These are phyloP conservation scores for Straminergon stramineum DNA, from an alignment of 225 moss, liverwort and hornwort genomes.

Conservation along the genomic window DNA sequence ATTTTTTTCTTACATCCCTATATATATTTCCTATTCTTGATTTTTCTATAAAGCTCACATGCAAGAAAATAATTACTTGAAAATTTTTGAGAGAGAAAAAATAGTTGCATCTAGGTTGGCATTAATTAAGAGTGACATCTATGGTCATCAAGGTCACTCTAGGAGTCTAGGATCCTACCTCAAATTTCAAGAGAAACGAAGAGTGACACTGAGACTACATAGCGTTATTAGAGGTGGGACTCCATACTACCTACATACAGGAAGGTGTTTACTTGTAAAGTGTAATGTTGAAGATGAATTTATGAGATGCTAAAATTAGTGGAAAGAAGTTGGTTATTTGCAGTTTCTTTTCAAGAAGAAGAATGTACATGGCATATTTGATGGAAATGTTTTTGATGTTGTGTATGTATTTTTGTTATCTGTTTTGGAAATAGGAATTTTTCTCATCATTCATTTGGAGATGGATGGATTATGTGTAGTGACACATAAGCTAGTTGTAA, in stretches of 20 bases:
- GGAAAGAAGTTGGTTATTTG: background rate
- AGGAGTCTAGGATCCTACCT: no score
- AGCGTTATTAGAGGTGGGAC: rapidly evolving
- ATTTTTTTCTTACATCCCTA: background rate
- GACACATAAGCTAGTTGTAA: background rate
- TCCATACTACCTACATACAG: background rate
- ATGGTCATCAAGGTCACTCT: background rate
- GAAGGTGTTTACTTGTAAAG: background rate
- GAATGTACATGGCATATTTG: background rate
- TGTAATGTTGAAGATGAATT: background rate
- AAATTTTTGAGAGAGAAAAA: background rate
- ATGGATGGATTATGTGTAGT: background rate
- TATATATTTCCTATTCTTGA: background rate
- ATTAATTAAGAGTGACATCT: background rate
- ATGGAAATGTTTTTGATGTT: background rate
- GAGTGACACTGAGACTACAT: background rate
- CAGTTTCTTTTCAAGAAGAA: background rate
- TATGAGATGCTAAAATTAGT: background rate
- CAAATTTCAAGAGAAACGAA: background rate
- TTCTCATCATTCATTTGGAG: background rate
- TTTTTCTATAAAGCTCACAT: background rate
- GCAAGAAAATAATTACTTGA: background rate
- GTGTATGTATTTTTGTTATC: no score
- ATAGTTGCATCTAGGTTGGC: rapidly evolving
- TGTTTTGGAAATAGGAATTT: background rate